phyloP scores from a whole-genome alignment of 345 rosid genomes.

The Excoecaria agallocha region DNA sequence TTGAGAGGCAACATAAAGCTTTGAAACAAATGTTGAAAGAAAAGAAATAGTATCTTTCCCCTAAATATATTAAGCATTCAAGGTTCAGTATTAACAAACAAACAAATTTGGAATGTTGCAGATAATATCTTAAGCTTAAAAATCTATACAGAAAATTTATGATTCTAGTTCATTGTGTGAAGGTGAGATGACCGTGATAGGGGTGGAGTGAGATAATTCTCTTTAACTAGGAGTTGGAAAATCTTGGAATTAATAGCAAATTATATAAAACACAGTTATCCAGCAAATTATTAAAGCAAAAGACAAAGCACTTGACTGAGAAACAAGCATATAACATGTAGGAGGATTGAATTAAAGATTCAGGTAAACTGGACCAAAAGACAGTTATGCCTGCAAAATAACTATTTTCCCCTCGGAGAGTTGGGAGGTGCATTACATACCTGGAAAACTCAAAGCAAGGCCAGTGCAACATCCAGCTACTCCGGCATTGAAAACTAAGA shows the following conservation, averaged over 20 bases:
- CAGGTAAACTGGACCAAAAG: neutral
- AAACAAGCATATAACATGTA: neutral
- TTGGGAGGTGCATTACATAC: conserved; percentile 24
- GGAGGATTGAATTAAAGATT: neutral
- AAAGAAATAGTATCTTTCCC: no score
- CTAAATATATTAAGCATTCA: no score
- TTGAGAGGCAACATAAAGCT: no score
- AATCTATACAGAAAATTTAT: neutral
- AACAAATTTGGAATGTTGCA: neutral
- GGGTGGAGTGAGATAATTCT: no score
- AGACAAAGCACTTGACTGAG: neutral
- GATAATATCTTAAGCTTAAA: neutral
- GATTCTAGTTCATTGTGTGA: neutral
- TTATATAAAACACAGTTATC: no score
- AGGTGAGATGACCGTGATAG: neutral
- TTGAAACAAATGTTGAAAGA: no score
- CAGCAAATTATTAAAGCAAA: neutral
- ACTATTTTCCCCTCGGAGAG: neutral
- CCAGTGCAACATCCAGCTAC: conserved; percentile 95
- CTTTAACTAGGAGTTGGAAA: no score
- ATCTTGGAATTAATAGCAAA: no score
- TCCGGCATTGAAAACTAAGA: conserved; percentile 80
- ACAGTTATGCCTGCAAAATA: neutral
- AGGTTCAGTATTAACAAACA: neutral
- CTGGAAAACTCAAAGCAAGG: conserved; percentile 81